Conservation (phyloP, 2,329 filamentous ascomycete species). For the Stachybotrys chlorohalonatus region DNA sequence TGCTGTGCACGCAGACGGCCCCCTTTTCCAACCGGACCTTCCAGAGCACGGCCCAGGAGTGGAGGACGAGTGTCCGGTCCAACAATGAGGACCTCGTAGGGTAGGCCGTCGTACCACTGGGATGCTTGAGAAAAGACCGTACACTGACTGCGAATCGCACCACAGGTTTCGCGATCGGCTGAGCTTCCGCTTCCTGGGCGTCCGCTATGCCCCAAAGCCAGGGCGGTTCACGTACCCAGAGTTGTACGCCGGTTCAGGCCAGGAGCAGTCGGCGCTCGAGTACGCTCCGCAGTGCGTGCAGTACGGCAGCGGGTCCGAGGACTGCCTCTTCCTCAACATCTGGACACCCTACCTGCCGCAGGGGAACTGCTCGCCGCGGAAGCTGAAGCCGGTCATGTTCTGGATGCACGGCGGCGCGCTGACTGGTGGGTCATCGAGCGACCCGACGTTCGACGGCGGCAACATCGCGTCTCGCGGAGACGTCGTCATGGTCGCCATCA, state of each 20-base stretch:
- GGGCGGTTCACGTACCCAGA: background rate
- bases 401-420: background rate
- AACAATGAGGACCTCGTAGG: background rate
- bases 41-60: background rate
- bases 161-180: constrained; percentile 1
- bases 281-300: background rate
- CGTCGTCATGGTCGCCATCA: constrained; percentile 1
- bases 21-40: background rate
- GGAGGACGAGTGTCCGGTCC: background rate
- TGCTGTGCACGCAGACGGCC: constrained; percentile 1
- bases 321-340: constrained; percentile 1
- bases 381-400: background rate
- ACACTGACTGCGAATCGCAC: background rate
- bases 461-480: constrained; percentile 1
- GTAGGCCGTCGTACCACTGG: background rate
- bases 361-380: background rate
- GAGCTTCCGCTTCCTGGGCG: background rate
- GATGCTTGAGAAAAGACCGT: background rate
- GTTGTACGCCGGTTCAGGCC: background rate
- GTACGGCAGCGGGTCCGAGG: background rate
- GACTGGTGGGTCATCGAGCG: background rate
- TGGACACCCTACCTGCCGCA: constrained; percentile 1
- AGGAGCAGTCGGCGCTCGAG: background rate
- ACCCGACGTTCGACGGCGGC: background rate
- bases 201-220: background rate